Evolutionary conservation across 2,329 filamentous ascomycete genomes (phyloP).

Genomic region (Ophiostoma tasmaniense): DNA sequence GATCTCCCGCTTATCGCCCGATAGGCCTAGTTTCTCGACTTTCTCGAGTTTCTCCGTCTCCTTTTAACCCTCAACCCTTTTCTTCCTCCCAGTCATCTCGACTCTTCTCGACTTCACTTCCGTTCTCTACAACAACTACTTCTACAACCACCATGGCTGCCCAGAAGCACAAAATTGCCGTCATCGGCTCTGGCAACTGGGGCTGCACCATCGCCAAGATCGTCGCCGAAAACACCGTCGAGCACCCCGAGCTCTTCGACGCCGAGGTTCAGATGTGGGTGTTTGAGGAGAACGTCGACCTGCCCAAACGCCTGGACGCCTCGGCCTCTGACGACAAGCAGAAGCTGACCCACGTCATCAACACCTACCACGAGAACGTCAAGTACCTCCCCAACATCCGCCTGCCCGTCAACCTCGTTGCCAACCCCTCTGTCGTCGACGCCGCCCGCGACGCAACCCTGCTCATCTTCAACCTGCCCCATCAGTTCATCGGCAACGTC

Average conservation of each 20-base stretch:
- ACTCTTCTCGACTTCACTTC: background rate
- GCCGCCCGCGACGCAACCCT: conserved; percentile 79
- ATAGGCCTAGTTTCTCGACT: background rate
- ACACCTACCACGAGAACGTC: conserved; percentile 87
- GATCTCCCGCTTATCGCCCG: conserved; percentile 2
- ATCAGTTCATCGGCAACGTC: conserved; percentile 87
- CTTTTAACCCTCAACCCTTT: background rate
- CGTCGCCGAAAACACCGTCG: conserved; percentile 80
- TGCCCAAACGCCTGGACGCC: conserved; percentile 61
- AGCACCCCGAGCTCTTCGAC: conserved; percentile 73
- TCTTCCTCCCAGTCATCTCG: background rate
- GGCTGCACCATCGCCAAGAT: conserved; percentile 97
- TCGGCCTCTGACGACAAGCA: conserved; percentile 50
- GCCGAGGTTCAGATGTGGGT: conserved; percentile 97
- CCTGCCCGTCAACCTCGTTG: conserved; percentile 73
- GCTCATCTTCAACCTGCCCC: conserved; percentile 90
- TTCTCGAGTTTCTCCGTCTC: background rate
- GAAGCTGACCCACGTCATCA: conserved; percentile 88
- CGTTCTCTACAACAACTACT: background rate
- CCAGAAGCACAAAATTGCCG: conserved; percentile 84
- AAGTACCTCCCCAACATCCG: conserved; percentile 91
- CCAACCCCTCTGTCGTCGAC: conserved; percentile 71
- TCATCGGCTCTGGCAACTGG: conserved; percentile 97
- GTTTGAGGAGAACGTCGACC: conserved; percentile 79
- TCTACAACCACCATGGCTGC: background rate